A percentile compares a stretch with the other conserved stretches of the same genome.
These are phyloP conservation scores for Tylopilus sp. DNA, from an alignment of 768 basidiomycete genomes.

Conservation along the genomic window DNA sequence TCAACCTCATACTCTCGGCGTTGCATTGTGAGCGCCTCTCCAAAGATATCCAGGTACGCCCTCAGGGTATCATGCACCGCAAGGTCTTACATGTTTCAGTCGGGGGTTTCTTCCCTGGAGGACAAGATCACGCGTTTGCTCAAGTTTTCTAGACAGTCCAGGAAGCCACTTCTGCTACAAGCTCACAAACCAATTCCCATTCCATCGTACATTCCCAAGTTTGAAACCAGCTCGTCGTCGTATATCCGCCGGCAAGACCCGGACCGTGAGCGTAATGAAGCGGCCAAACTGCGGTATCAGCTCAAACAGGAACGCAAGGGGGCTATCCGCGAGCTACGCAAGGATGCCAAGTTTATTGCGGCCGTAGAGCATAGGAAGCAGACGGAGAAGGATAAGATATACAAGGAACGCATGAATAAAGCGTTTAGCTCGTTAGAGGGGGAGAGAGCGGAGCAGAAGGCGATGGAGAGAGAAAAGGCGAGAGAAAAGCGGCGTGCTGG, in stretches of 20 bases:
- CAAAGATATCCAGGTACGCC: slow-evolving; percentile 51
- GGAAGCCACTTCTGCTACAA: slow-evolving; percentile 81
- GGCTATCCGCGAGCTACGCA: slow-evolving; percentile 92
- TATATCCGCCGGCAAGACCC: slow-evolving; percentile 84
- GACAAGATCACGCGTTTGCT: slow-evolving; percentile 61
- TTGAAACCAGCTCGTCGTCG: slow-evolving; percentile 72
- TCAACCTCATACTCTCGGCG: slow-evolving; percentile 53
- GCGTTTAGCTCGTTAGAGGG: slow-evolving; percentile 74
- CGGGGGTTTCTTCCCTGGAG: slow-evolving; percentile 39
- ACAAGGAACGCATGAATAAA: slow-evolving; percentile 80
- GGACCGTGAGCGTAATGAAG: slow-evolving; percentile 86
- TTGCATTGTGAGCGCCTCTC: slow-evolving; percentile 47
- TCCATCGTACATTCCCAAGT: slow-evolving; percentile 89
- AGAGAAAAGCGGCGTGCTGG: slow-evolving; percentile 77
- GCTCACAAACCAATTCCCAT: slow-evolving; percentile 96
- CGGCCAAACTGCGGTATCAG: slow-evolving; percentile 78
- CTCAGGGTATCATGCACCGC: not conserved
- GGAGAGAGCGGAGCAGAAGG: slow-evolving; percentile 94
- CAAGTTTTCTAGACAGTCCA: slow-evolving; percentile 67
- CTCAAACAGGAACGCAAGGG: slow-evolving; percentile 97
- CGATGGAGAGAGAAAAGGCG: slow-evolving; percentile 78
- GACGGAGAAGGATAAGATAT: slow-evolving; percentile 76
- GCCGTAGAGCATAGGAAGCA: slow-evolving; percentile 81
- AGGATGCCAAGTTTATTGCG: slow-evolving; percentile 93
- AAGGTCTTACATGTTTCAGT: slow-evolving; percentile 37